These are phyloP conservation scores for Vanilla planifolia DNA, from an alignment of 106 monocot genomes.

Conservation along the genomic window DNA sequence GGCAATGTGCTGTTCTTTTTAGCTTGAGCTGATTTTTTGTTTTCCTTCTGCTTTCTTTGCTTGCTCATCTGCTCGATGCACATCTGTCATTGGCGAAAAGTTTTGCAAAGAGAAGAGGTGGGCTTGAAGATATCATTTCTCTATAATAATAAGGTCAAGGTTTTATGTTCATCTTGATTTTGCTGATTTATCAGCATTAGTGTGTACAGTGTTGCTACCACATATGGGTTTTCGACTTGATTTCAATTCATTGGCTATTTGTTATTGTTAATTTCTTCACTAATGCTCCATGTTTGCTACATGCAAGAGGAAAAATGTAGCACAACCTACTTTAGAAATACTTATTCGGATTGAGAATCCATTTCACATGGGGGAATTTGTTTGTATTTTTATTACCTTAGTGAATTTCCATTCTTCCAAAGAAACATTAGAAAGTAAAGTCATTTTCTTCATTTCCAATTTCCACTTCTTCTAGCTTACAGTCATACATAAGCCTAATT, in stretches of 20 bases:
- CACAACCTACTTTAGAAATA: no score
- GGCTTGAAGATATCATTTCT: not conserved
- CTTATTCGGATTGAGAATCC: no score
- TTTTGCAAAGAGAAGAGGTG: conserved; percentile 93
- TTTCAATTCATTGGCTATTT: not conserved
- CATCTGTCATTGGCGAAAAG: conserved; percentile 35
- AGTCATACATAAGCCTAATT: no score
- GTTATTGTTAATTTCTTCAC: not conserved
- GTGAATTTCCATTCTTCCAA: no score
- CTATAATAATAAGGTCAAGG: not conserved
- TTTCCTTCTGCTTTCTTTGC: conserved; percentile 14
- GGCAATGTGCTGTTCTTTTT: not conserved
- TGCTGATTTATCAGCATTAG: no score
- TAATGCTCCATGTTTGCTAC: not conserved
- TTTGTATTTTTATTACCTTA: no score
- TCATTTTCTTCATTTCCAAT: no score
- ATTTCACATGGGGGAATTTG: no score
- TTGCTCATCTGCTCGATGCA: conserved; percentile 13
- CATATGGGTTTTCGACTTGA: no score
- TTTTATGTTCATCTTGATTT: not conserved
- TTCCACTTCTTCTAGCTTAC: no score
- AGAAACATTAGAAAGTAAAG: no score
- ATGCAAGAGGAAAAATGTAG: not conserved
- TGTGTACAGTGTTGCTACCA: no score
- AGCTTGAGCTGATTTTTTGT: not conserved